These are phyloP conservation scores for Schizochytrium sp. DNA, from an alignment of 108 stramenopile species.

Conservation along the genomic window DNA sequence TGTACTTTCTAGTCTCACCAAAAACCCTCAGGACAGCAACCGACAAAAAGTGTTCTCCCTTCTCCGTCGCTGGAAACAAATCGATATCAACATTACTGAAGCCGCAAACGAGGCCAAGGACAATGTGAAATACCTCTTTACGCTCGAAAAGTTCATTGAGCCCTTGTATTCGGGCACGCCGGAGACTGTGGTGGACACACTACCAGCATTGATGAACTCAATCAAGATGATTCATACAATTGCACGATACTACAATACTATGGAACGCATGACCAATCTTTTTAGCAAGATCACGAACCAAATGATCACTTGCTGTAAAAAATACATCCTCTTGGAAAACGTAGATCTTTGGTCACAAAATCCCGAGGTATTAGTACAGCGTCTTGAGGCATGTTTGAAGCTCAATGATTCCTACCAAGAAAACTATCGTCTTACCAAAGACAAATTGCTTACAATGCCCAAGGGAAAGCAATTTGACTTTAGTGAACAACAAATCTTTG, in stretches of 20 bases:
- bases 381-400: conserved; percentile 83
- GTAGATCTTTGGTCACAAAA: conserved; percentile 84
- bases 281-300: conserved; percentile 88
- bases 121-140: conserved; percentile 90
- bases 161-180: conserved; percentile 86
- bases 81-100: conserved; percentile 88
- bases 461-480: conserved; percentile 90
- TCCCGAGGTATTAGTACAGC: conserved; percentile 79
- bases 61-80: conserved; percentile 84
- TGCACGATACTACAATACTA: conserved; percentile 83
- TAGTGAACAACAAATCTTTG: conserved; percentile 87
- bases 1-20: conserved; percentile 79
- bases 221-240: conserved; percentile 95
- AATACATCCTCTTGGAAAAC: conserved; percentile 75
- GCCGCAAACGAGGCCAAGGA: conserved; percentile 92
- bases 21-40: conserved; percentile 68
- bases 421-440: conserved; percentile 85
- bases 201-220: conserved; percentile 88
- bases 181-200: conserved; percentile 85
- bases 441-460: conserved; percentile 82
- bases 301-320: conserved; percentile 87
- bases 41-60: conserved; percentile 74
- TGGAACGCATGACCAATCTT: conserved; percentile 80
- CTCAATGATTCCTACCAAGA: conserved; percentile 90
- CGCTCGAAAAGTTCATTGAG: conserved; percentile 88